Evolutionary conservation across 768 basidiomycete genomes (phyloP).

Genomic region (Hypholoma sublateritium): DNA sequence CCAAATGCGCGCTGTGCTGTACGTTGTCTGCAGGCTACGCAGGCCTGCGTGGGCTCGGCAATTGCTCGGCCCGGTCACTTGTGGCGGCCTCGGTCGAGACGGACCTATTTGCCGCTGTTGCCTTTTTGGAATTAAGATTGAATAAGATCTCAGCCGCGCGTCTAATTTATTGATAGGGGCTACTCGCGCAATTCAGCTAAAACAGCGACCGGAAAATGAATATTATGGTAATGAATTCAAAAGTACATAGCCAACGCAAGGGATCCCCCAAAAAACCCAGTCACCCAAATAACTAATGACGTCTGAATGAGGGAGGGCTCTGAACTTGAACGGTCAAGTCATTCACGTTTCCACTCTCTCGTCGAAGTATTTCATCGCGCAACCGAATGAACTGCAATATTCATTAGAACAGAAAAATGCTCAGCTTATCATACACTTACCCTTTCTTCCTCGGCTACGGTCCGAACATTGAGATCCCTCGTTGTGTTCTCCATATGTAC

Average conservation of each 20-base stretch:
- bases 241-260: too few relatives aligned
- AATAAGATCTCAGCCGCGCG: constrained; percentile 9
- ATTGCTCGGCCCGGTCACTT: background rate
- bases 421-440: constrained; percentile 28
- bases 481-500: constrained; percentile 67
- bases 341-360: background rate
- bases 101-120: background rate
- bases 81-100: background rate
- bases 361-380: constrained; percentile 12
- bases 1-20: background rate
- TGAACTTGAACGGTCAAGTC: too few relatives aligned
- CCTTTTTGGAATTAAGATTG: background rate
- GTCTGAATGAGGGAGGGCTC: background rate
- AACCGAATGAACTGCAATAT: constrained; percentile 17
- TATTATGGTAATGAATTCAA: too few relatives aligned
- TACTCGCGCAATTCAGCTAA: background rate
- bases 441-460: constrained; percentile 52
- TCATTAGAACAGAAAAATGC: background rate
- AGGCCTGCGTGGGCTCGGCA: too few relatives aligned
- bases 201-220: too few relatives aligned
- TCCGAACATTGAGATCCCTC: constrained; percentile 48
- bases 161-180: constrained; percentile 8
- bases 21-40: too few relatives aligned
- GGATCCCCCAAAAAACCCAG: too few relatives aligned
- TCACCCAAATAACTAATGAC: background rate